Conservation (phyloP, 495 filamentous ascomycete species). For the Tuber indicum region DNA sequence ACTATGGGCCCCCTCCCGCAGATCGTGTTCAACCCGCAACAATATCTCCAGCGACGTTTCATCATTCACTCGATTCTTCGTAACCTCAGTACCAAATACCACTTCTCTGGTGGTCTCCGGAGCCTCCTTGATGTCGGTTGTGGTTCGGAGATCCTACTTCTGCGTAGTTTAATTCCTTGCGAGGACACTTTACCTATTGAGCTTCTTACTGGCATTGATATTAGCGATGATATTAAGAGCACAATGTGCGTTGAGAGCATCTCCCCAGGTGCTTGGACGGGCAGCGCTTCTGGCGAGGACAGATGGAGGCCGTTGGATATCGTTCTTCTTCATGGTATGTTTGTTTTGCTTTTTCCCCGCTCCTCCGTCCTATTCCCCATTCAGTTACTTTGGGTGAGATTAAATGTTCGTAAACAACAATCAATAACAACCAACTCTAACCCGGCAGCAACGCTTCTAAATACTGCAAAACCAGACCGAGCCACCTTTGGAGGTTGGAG, state of each 20-base stretch:
- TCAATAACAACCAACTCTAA: no score
- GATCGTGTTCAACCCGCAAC: slow-evolving; percentile 32
- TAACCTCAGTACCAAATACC: slow-evolving; percentile 7
- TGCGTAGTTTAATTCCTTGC: slow-evolving; percentile 29
- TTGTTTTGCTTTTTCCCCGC: not conserved
- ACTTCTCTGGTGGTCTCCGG: slow-evolving; percentile 21
- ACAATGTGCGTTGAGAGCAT: slow-evolving; percentile 17
- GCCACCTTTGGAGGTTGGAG: no score
- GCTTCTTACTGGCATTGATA: slow-evolving; percentile 35
- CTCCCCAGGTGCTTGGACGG: slow-evolving; percentile 11
- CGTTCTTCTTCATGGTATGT: slow-evolving; percentile 31
- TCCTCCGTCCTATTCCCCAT: not conserved
- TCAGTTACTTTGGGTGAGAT: not conserved
- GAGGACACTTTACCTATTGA: slow-evolving; percentile 36
- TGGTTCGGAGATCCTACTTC: slow-evolving; percentile 28
- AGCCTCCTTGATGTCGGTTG: slow-evolving; percentile 40
- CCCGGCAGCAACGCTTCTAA: no score
- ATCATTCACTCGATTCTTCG: slow-evolving; percentile 26
- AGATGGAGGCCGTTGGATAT: slow-evolving; percentile 33
- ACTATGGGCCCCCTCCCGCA: not conserved
- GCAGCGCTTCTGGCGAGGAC: slow-evolving; percentile 12
- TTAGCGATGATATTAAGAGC: slow-evolving; percentile 27
- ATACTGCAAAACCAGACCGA: no score
- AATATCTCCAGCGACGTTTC: slow-evolving; percentile 33
- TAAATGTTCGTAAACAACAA: no score